These are phyloP conservation scores for Neurospora tetraspora DNA, from an alignment of 495 filamentous ascomycete species.

Conservation along the genomic window DNA sequence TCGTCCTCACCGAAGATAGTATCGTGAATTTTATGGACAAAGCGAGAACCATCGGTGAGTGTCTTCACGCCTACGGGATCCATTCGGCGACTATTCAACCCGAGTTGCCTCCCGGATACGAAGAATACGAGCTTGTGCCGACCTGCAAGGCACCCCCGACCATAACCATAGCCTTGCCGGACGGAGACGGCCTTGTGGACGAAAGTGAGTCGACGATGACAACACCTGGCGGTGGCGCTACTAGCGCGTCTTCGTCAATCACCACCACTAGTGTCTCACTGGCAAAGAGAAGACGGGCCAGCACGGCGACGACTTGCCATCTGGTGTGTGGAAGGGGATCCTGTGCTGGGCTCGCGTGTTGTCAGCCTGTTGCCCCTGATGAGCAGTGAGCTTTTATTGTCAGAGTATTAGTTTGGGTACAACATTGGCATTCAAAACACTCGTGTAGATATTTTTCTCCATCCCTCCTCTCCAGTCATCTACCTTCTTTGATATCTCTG, in stretches of 20 bases:
- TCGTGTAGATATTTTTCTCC: background rate
- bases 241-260: background rate
- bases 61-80: conserved; percentile 87
- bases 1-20: conserved; percentile 56
- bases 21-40: conserved; percentile 67
- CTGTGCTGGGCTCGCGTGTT: background rate
- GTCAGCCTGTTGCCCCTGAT: background rate
- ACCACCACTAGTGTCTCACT: background rate
- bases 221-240: background rate
- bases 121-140: background rate
- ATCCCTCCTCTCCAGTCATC: background rate
- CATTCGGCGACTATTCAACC: conserved; percentile 90
- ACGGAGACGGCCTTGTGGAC: background rate
- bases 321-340: background rate
- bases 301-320: background rate
- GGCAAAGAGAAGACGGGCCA: background rate
- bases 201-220: background rate
- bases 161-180: background rate
- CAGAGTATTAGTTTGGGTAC: background rate
- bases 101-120: conserved; percentile 36
- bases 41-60: conserved; percentile 63
- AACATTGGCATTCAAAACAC: background rate
- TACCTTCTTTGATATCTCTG: too few relatives aligned
- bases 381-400: background rate
- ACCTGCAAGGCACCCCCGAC: background rate